These are phyloP conservation scores for Chlorella vulgaris DNA, from an alignment of 139 green algal genomes.

Conservation along the genomic window DNA sequence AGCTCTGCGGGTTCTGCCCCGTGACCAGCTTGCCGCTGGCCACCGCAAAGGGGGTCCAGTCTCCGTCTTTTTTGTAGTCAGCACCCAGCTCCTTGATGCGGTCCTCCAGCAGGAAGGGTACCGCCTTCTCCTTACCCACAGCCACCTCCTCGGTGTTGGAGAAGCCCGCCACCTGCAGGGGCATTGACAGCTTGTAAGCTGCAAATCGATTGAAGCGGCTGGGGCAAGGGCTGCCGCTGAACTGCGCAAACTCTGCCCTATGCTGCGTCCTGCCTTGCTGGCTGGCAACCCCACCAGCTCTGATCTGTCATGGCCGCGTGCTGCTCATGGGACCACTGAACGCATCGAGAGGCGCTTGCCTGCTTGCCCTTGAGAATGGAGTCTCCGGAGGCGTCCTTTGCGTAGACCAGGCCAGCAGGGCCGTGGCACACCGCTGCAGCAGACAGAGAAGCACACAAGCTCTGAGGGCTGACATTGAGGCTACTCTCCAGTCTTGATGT, in stretches of 20 bases:
- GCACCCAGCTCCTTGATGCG: constrained; percentile 50
- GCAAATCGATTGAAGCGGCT: too few species aligned
- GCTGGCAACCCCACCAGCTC: not conserved
- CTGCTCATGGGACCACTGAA: not conserved
- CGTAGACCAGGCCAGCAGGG: constrained; percentile 33
- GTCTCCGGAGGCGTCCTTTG: constrained; percentile 31
- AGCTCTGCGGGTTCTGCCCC: constrained; percentile 53
- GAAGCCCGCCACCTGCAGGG: constrained; percentile 39
- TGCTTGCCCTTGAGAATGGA: constrained; percentile 49
- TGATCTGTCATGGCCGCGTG: not conserved
- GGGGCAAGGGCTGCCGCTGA: too few species aligned
- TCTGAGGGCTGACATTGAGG: not conserved
- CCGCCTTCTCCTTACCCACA: constrained; percentile 41
- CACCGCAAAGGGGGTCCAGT: constrained; percentile 33
- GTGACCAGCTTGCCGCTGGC: constrained; percentile 45
- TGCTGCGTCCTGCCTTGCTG: not conserved
- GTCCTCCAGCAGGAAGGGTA: constrained; percentile 52
- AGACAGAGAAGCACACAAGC: not conserved
- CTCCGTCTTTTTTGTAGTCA: constrained; percentile 20
- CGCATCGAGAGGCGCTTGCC: constrained; percentile 7
- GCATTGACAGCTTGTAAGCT: not conserved
- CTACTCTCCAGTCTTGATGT: not conserved
- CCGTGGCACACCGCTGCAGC: constrained; percentile 55
- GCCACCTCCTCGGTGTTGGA: constrained; percentile 51
- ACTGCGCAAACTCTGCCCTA: too few species aligned